Conservation (phyloP, 2,329 filamentous ascomycete genomes). For the Aspergillus proliferans region DNA sequence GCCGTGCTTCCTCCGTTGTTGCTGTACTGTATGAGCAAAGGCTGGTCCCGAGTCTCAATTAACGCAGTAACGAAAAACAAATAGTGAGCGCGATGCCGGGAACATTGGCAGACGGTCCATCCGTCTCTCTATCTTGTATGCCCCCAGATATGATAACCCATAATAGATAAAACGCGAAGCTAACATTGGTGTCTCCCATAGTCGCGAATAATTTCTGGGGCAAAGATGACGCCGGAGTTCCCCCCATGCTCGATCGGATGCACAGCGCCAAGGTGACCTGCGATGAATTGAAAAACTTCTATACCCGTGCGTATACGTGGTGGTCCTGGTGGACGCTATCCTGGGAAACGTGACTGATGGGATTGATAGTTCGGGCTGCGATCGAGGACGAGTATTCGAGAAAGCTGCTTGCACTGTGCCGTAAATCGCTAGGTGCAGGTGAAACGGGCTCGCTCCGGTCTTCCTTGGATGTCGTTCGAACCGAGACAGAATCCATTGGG, state of each 20-base stretch:
- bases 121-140: slow-evolving; percentile 63
- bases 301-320: slow-evolving; percentile 55
- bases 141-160: background rate
- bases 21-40: slow-evolving; percentile 24
- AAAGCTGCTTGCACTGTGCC: slow-evolving; percentile 76
- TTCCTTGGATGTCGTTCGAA: slow-evolving; percentile 81
- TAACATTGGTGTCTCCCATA: slow-evolving; percentile 27
- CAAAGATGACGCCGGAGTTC: slow-evolving; percentile 94
- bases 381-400: slow-evolving; percentile 96
- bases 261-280: slow-evolving; percentile 87
- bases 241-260: slow-evolving; percentile 89
- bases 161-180: background rate
- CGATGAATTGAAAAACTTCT: slow-evolving; percentile 90
- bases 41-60: slow-evolving; percentile 30
- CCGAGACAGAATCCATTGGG: slow-evolving; percentile 85
- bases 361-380: slow-evolving; percentile 64
- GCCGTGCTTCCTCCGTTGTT: slow-evolving; percentile 1
- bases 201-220: slow-evolving; percentile 99
- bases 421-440: slow-evolving; percentile 81
- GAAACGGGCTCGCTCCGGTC: slow-evolving; percentile 76
- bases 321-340: background rate
- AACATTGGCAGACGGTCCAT: slow-evolving; percentile 55
- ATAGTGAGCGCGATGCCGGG: slow-evolving; percentile 49
- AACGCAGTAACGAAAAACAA: slow-evolving; percentile 6
- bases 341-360: slow-evolving; percentile 7